These are phyloP conservation scores for Aspergillus sergii DNA, from an alignment of 2,329 filamentous ascomycete genomes.

Conservation along the genomic window DNA sequence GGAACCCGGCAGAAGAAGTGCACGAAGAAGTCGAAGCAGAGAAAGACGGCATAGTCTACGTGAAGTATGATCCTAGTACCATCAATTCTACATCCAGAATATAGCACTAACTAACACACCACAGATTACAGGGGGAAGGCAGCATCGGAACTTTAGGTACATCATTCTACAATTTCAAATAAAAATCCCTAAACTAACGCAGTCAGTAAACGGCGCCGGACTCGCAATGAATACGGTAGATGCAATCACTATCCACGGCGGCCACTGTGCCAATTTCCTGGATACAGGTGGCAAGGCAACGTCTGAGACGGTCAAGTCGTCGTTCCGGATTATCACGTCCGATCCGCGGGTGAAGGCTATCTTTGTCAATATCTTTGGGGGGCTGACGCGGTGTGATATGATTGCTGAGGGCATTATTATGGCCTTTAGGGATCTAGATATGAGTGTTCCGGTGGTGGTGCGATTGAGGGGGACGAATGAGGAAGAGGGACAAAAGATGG, in stretches of 20 bases:
- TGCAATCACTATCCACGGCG: constrained; percentile 68
- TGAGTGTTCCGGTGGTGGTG: constrained; percentile 74
- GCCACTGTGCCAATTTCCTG: constrained; percentile 77
- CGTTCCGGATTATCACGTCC: constrained; percentile 71
- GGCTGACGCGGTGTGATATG: constrained; percentile 76
- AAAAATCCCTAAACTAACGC: constrained; percentile 10
- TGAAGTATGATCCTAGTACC: constrained; percentile 53
- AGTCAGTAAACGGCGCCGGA: constrained; percentile 77
- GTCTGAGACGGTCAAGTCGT: constrained; percentile 74
- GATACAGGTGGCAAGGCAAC: constrained; percentile 91
- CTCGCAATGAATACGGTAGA: constrained; percentile 92
- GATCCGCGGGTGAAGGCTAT: constrained; percentile 73
- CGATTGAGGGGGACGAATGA: constrained; percentile 76
- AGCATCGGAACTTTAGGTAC: constrained; percentile 72
- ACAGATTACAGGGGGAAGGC: constrained; percentile 51
- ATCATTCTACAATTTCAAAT: not conserved
- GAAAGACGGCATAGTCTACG: constrained; percentile 75
- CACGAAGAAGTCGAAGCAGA: constrained; percentile 64
- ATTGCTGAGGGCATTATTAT: constrained; percentile 74
- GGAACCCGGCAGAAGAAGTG: constrained; percentile 56
- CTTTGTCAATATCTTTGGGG: constrained; percentile 73
- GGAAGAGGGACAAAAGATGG: constrained; percentile 66
- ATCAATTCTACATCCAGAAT: not conserved
- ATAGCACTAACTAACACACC: not conserved
- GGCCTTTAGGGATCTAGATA: constrained; percentile 69